A percentile compares a stretch with the other conserved stretches of the same genome.
These are phyloP conservation scores for Xylariales sp. DNA, from an alignment of 2,329 filamentous ascomycete species.

Conservation along the genomic window DNA sequence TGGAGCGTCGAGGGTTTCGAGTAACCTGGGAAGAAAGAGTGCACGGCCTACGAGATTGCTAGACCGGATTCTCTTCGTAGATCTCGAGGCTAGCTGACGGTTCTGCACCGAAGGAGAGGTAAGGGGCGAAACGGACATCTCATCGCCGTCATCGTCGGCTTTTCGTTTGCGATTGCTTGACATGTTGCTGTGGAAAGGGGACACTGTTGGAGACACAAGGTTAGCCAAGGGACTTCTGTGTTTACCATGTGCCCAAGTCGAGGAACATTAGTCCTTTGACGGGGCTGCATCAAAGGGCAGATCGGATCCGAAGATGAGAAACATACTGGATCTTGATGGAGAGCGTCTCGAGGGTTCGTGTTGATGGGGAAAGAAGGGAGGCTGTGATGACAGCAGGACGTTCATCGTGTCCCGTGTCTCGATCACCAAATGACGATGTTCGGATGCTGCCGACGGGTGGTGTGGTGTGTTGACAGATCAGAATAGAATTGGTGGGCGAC, in stretches of 20 bases:
- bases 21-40: constrained; percentile 62
- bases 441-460: not conserved
- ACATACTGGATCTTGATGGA: constrained; percentile 52
- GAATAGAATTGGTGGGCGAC: too few species aligned
- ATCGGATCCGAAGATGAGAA: constrained; percentile 19
- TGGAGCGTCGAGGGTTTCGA: constrained; percentile 85
- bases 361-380: constrained; percentile 53
- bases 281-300: constrained; percentile 8
- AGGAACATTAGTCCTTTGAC: not conserved
- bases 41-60: constrained; percentile 62
- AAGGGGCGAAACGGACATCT: constrained; percentile 86
- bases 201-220: constrained; percentile 27
- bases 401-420: constrained; percentile 45
- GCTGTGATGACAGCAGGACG: constrained; percentile 56
- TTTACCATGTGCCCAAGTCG: not conserved
- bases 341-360: constrained; percentile 52
- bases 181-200: constrained; percentile 52
- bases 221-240: constrained; percentile 10
- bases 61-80: constrained; percentile 57
- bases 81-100: constrained; percentile 58
- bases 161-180: constrained; percentile 70
- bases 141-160: constrained; percentile 75
- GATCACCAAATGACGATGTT: not conserved
- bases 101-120: constrained; percentile 72
- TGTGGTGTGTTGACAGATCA: too few species aligned